These are phyloP conservation scores for Chloroidium sp. DNA, from an alignment of 163 green algal genomes.

Conservation along the genomic window DNA sequence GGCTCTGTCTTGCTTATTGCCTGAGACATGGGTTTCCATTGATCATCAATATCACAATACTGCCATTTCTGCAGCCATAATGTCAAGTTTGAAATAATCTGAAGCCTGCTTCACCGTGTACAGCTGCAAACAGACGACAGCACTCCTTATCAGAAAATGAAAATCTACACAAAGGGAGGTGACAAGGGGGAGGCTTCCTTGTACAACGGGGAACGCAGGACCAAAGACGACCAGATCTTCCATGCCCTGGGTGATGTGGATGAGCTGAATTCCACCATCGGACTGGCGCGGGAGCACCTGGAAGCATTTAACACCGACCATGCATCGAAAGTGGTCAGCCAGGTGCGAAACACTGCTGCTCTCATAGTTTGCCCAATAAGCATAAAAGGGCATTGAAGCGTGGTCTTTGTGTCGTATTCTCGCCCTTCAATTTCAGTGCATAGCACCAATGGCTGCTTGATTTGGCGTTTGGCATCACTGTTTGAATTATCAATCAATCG, in stretches of 20 bases:
- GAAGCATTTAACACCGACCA: not conserved
- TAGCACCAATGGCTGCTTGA: no score
- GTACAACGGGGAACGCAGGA: conserved; percentile 66
- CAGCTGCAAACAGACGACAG: no score
- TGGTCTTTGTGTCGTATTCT: not conserved
- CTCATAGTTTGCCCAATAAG: not conserved
- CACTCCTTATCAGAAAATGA: not conserved
- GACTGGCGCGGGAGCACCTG: conserved; percentile 48
- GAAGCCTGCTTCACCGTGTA: no score
- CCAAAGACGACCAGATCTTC: conserved; percentile 71
- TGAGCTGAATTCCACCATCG: conserved; percentile 84
- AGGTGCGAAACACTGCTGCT: conserved; percentile 1
- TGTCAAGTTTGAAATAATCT: no score
- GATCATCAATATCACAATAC: no score
- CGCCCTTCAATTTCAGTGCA: not conserved
- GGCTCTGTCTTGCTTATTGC: no score
- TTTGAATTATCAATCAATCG: no score
- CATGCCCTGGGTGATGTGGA: conserved; percentile 87
- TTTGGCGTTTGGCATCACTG: no score
- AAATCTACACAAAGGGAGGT: conserved; percentile 84
- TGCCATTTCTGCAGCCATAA: no score
- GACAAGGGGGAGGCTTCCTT: conserved; percentile 71
- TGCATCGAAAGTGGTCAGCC: no score
- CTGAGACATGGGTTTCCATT: no score
- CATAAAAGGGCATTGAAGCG: not conserved